phyloP scores from a whole-genome alignment of 2,329 filamentous ascomycete species.

The Ophiostoma ips region DNA sequence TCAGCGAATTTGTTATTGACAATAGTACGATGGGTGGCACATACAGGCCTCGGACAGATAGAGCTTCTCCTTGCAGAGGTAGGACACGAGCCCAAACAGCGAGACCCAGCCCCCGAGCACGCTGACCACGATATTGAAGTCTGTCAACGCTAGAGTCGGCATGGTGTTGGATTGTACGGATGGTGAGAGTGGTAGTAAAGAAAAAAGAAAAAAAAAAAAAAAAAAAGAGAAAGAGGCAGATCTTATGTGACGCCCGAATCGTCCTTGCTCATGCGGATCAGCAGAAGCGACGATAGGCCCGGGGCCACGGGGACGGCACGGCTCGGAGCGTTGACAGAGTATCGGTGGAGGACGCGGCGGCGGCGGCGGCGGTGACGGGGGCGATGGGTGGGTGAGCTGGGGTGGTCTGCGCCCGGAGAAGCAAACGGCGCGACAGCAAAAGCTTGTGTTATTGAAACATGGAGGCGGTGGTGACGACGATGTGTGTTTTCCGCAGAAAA shows the following conservation, averaged over 20 bases:
- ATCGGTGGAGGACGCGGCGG: not conserved
- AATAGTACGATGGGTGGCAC: not conserved
- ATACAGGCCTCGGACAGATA: conserved; percentile 81
- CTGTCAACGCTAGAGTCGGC: conserved; percentile 33
- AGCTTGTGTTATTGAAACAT: conserved; percentile 33
- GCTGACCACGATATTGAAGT: conserved; percentile 76
- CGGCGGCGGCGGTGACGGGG: not conserved
- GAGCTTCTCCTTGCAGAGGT: conserved; percentile 75
- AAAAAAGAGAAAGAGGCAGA: not conserved
- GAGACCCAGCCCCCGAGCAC: conserved; percentile 78
- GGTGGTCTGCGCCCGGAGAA: conserved; percentile 3
- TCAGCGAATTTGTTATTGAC: not conserved
- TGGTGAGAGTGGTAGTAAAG: not conserved
- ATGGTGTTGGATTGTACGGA: conserved; percentile 17
- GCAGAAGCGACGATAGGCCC: conserved; percentile 15
- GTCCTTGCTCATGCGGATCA: conserved; percentile 22
- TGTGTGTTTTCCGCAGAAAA: not conserved
- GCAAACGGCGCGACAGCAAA: conserved; percentile 6
- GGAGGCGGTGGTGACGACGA: conserved; percentile 6
- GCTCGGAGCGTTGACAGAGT: not conserved
- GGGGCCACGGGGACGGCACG: conserved; percentile 13
- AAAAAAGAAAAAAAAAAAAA: not conserved
- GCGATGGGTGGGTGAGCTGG: not conserved
- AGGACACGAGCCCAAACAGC: conserved; percentile 81
- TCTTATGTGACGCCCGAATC: conserved; percentile 25